Conservation (phyloP, 805 yeast species). For the Lachancea quebecensis region DNA sequence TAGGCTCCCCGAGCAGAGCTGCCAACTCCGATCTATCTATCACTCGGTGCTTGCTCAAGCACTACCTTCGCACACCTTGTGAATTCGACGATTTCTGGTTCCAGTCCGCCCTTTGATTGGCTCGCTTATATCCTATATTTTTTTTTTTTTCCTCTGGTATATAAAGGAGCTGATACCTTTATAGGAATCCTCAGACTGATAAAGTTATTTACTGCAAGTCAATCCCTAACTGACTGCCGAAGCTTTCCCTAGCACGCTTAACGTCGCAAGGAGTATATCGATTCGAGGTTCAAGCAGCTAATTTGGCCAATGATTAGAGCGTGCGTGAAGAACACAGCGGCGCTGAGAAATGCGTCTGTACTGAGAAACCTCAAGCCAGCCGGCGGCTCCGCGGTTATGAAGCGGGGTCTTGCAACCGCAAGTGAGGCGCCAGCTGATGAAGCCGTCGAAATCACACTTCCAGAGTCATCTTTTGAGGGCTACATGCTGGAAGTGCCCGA, state of each 20-base stretch:
- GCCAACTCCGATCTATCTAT: not conserved
- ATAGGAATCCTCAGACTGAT: not conserved
- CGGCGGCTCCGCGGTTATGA: not conserved
- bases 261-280: too few relatives aligned
- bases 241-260: too few relatives aligned
- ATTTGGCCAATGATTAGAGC: slow-evolving; percentile 2
- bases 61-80: too few relatives aligned
- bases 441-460: slow-evolving; percentile 49
- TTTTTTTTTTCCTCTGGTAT: not conserved
- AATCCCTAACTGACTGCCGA: not conserved
- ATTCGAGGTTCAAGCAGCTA: not conserved
- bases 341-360: not conserved
- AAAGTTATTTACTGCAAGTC: not conserved
- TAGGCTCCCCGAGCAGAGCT: too few relatives aligned
- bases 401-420: slow-evolving; percentile 17
- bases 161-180: not conserved
- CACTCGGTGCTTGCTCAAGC: not conserved
- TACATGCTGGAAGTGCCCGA: slow-evolving; percentile 74
- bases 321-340: slow-evolving; percentile 3
- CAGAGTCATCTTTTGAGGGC: slow-evolving; percentile 77
- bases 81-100: not conserved
- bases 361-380: not conserved
- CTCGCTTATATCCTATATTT: not conserved
- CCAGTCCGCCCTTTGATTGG: not conserved
- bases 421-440: slow-evolving; percentile 20